Evolutionary conservation across 2,329 filamentous ascomycete genomes (phyloP), one percentile per base, ranked within the genome.

Genomic region (Aspergillus vadensis): DNA sequence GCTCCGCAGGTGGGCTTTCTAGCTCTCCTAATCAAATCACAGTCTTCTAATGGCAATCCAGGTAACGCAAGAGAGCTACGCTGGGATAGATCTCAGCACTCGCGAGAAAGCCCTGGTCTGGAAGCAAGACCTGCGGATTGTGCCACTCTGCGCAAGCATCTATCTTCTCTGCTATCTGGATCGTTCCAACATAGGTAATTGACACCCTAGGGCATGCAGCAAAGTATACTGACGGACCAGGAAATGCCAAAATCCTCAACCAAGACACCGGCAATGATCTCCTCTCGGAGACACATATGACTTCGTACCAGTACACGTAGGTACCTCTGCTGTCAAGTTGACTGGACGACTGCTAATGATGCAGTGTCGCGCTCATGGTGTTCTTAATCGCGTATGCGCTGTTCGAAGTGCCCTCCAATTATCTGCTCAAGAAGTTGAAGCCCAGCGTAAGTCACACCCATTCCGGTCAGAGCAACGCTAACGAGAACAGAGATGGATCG

Each of bases 131-230:
- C 61, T 84, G 17, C 81, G 84, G 57, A 88, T 90, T 59, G 77
- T 90, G 14, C 87, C 88, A 1, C 75, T 90, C 14, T 85, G 81
- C n/a, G 84, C 85, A 6, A 77, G 74, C 55, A 88, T 90, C 54
- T 91, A 89, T 72, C 80, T 90, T 49, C 80, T 90, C 21, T 88
- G 85, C 74, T 90, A 88, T 70, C 81, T 90, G 23, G 88, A 90
- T 73, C 80, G 86, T 47, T 83, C 85, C 58, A 91, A 90, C 72
- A 90, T 91, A 59, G 87, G 86, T 79, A 59, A 50, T 67, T 41
- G 17, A 6, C n/a, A 2, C 8, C 15, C 30, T 25, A 6, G 9
- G 0, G 9, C 14, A 6, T 14, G 2, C 21, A 1, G 12, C 5
- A 27, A 5, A 9, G n/a, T 30, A 23, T 58, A 21, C 59, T 69